Evolutionary conservation across 768 basidiomycete species (phyloP).

Genomic region (Agrocybe pediades): DNA sequence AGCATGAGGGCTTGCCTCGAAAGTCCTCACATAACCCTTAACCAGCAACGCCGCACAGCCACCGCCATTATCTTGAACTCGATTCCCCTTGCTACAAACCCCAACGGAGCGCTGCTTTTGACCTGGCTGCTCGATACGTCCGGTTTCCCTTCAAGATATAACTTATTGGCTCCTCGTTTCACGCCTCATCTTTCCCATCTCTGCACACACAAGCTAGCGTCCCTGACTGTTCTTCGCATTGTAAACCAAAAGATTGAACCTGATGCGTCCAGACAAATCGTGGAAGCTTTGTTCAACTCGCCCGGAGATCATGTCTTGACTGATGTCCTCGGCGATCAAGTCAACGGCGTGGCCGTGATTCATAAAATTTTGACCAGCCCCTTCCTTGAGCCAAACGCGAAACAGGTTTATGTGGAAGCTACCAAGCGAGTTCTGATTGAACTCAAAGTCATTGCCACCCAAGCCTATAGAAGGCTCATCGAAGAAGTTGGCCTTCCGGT

Average conservation of each 20-base stretch:
- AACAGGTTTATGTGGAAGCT: conserved; percentile 74
- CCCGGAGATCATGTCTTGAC: conserved; percentile 88
- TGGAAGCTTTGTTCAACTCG: conserved; percentile 90
- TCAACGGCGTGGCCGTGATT: conserved; percentile 91
- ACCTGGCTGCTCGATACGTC: conserved; percentile 98
- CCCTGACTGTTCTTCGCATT: conserved; percentile 90
- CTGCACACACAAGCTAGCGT: conserved; percentile 97
- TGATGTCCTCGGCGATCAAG: conserved; percentile 94
- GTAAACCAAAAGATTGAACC: conserved; percentile 96
- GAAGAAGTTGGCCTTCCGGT: conserved; percentile 94
- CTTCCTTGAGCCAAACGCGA: conserved; percentile 74
- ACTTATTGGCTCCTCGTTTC: conserved; percentile 91
- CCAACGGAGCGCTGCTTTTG: conserved; percentile 92
- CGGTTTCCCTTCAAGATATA: conserved; percentile 93
- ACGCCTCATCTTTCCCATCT: conserved; percentile 95
- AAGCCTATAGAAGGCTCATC: conserved; percentile 90
- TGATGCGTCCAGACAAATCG: conserved; percentile 82
- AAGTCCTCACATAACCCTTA: conserved; percentile 81
- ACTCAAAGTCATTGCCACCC: conserved; percentile 91
- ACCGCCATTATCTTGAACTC: conserved; percentile 95
- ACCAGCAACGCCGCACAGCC: conserved; percentile 94
- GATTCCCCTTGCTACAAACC: conserved; percentile 95
- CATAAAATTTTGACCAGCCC: conserved; percentile 91
- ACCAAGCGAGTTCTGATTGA: conserved; percentile 90
- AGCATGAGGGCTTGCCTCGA: conserved; percentile 98